These are phyloP conservation scores for Boletus bicolor DNA, from an alignment of 768 basidiomycete genomes.

Conservation along the genomic window DNA sequence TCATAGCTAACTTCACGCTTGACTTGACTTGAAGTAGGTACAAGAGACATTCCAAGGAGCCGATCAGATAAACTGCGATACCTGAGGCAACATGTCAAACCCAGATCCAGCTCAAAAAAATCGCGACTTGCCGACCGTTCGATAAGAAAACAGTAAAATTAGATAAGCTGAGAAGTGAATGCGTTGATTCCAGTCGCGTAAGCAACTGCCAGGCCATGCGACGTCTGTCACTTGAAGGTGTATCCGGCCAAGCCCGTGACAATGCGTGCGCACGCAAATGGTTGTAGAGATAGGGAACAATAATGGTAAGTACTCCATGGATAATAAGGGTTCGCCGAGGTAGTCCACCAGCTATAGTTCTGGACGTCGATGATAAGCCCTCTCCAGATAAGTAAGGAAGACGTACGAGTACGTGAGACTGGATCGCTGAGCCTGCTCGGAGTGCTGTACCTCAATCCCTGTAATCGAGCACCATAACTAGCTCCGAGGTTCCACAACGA, in stretches of 20 bases:
- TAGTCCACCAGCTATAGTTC: slow-evolving; percentile 56
- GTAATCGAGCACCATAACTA: slow-evolving; percentile 80
- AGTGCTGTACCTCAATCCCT: slow-evolving; percentile 64
- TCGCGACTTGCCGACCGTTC: slow-evolving; percentile 69
- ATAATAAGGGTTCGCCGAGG: slow-evolving; percentile 57
- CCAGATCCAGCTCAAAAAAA: neutral
- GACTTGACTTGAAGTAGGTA: slow-evolving; percentile 64
- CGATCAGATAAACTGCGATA: slow-evolving; percentile 85
- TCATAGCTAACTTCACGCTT: slow-evolving; percentile 93
- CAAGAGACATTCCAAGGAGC: slow-evolving; percentile 67
- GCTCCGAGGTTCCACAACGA: slow-evolving; percentile 79
- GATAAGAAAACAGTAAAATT: slow-evolving; percentile 84
- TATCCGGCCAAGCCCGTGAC: slow-evolving; percentile 87
- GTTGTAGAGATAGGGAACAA: slow-evolving; percentile 75
- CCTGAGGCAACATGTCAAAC: slow-evolving; percentile 40
- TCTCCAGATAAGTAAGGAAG: neutral
- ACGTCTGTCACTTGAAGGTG: slow-evolving; percentile 73
- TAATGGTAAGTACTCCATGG: slow-evolving; percentile 69
- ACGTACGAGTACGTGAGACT: slow-evolving; percentile 24
- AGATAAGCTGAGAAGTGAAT: slow-evolving; percentile 59
- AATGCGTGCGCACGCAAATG: slow-evolving; percentile 74
- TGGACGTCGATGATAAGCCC: neutral
- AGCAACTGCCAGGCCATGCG: slow-evolving; percentile 72
- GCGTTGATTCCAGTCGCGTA: slow-evolving; percentile 61
- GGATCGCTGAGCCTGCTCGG: slow-evolving; percentile 2